phyloP scores from a whole-genome alignment of 768 basidiomycete genomes.

The Fomitopsis serialis region DNA sequence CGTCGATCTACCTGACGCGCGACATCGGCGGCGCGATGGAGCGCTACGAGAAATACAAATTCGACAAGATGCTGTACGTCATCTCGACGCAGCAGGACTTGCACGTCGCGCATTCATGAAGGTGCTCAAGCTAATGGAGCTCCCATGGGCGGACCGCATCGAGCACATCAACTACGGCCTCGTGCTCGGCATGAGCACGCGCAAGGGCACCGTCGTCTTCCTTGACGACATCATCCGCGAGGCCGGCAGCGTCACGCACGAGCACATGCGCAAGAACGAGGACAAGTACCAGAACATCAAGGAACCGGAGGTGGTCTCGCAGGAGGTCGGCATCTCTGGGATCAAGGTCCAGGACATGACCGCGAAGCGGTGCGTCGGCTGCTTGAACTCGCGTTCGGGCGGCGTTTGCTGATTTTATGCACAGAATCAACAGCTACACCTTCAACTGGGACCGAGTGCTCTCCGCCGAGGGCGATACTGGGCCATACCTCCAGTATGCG shows the following conservation, averaged over 20 bases:
- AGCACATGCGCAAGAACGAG: slow-evolving; percentile 93
- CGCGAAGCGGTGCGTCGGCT: slow-evolving; percentile 72
- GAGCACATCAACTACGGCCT: slow-evolving; percentile 90
- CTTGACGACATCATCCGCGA: slow-evolving; percentile 90
- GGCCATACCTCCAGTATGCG: slow-evolving; percentile 94
- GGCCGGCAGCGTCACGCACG: slow-evolving; percentile 86
- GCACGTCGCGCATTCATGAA: slow-evolving; percentile 93
- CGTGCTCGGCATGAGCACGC: slow-evolving; percentile 93
- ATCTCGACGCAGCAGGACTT: slow-evolving; percentile 84
- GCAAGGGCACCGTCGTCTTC: slow-evolving; percentile 93
- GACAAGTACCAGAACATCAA: slow-evolving; percentile 87
- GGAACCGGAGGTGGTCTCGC: slow-evolving; percentile 73
- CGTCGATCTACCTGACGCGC: slow-evolving; percentile 90
- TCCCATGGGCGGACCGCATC: slow-evolving; percentile 78
- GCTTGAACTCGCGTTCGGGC: no score
- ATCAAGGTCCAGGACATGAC: slow-evolving; percentile 99
- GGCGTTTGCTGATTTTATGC: no score
- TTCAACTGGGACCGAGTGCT: slow-evolving; percentile 95
- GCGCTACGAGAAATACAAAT: slow-evolving; percentile 87
- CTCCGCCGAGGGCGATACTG: slow-evolving; percentile 94
- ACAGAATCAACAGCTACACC: slow-evolving; percentile 90
- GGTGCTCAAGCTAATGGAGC: slow-evolving; percentile 83
- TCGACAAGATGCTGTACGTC: slow-evolving; percentile 92
- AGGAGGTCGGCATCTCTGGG: slow-evolving; percentile 88
- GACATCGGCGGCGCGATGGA: slow-evolving; percentile 94